Percentiles rank a stretch among this genome's conserved stretches.
These are phyloP conservation scores for Papiliotrema nemorosa DNA, from an alignment of 1,284 basidiomycete genomes.

Conservation along the genomic window DNA sequence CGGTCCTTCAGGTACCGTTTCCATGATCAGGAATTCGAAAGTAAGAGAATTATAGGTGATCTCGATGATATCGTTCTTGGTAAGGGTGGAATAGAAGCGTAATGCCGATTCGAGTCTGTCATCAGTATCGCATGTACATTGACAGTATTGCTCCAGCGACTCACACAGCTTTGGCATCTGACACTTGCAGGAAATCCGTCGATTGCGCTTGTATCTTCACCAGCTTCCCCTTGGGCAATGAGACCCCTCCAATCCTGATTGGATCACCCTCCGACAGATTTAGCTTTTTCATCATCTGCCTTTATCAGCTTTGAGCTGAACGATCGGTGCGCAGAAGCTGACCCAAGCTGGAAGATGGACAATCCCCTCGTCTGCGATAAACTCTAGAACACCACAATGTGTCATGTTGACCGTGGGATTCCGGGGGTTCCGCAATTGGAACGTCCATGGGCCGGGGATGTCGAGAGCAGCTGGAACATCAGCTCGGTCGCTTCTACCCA, in stretches of 20 bases:
- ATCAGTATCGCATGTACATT: neutral
- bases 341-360: constrained; percentile 95
- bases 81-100: constrained; percentile 86
- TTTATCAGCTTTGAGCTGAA: neutral
- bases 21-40: constrained; percentile 95
- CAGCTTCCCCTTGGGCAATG: constrained; percentile 87
- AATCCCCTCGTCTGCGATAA: constrained; percentile 94
- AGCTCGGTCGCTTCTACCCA: neutral
- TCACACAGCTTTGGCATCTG: constrained; percentile 94
- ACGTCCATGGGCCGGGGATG: constrained; percentile 91
- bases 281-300: constrained; percentile 91
- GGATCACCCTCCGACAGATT: constrained; percentile 87
- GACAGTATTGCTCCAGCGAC: constrained; percentile 39
- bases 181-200: constrained; percentile 83
- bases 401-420: constrained; percentile 78
- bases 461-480: constrained; percentile 65
- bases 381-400: constrained; percentile 96
- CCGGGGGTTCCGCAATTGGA: constrained; percentile 84
- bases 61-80: constrained; percentile 87
- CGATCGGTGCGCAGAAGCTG: constrained; percentile 18
- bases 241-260: constrained; percentile 82
- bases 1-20: constrained; percentile 77
- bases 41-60: constrained; percentile 88
- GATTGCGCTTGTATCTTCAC: constrained; percentile 97
- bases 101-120: constrained; percentile 87